Percentiles rank a stretch among this genome's conserved stretches.
phyloP scores from a whole-genome alignment of 2,329 filamentous ascomycete genomes.

The Onygenales sp. region DNA sequence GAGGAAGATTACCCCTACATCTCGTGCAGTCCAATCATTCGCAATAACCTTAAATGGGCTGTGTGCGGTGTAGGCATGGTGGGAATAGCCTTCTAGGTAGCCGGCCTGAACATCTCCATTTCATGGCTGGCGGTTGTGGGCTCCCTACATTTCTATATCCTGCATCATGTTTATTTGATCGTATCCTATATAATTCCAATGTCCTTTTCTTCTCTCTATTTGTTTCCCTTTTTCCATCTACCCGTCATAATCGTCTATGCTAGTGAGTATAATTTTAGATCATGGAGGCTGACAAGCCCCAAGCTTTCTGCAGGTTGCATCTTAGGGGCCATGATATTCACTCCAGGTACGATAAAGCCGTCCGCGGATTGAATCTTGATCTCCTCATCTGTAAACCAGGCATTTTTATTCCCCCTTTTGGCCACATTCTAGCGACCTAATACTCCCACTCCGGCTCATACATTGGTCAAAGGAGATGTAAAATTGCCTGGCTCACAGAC shows the following conservation, averaged over 20 bases:
- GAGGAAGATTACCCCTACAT: conserved; percentile 71
- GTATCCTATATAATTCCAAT: background rate
- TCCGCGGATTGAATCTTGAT: background rate
- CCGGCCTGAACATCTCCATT: conserved; percentile 42
- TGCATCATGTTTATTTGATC: background rate
- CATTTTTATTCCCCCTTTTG: conserved; percentile 1
- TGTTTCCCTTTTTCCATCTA: background rate
- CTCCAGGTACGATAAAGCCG: conserved; percentile 22
- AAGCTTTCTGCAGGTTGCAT: conserved; percentile 34
- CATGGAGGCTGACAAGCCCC: conserved; percentile 19
- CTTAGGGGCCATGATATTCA: conserved; percentile 26
- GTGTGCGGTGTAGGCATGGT: conserved; percentile 63
- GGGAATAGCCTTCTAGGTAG: conserved; percentile 65
- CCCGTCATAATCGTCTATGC: background rate
- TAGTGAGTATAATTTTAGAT: background rate
- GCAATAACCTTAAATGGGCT: conserved; percentile 50
- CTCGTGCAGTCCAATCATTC: conserved; percentile 55
- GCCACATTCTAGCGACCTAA: background rate
- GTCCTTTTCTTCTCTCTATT: conserved; percentile 1
- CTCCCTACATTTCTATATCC: conserved; percentile 48
- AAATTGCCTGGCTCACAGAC: too few species aligned
- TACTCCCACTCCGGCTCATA: background rate
- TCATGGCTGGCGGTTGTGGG: conserved; percentile 53
- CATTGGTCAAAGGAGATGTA: too few species aligned
- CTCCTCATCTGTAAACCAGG: too few species aligned